A percentile compares a stretch with the other conserved stretches of the same genome.
These are phyloP conservation scores for Capronia americana DNA, from an alignment of 2,329 filamentous ascomycete genomes.

Conservation along the genomic window DNA sequence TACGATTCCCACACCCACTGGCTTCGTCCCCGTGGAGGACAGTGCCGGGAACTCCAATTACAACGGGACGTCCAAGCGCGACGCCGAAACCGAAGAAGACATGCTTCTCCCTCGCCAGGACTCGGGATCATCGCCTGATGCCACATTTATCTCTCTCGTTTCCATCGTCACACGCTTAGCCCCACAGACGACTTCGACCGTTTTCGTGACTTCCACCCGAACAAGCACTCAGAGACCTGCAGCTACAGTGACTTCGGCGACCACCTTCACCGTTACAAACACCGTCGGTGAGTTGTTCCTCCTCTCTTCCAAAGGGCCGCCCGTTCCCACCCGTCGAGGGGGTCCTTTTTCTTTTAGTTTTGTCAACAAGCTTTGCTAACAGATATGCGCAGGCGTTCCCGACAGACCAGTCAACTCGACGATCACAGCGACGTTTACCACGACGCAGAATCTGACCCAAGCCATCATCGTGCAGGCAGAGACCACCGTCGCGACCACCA, in stretches of 20 bases:
- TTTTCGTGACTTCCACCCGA: slow-evolving; percentile 3
- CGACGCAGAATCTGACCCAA: neutral
- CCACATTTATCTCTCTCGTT: slow-evolving; percentile 11
- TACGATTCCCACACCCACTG: slow-evolving; percentile 1
- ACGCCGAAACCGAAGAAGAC: neutral
- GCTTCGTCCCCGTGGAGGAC: slow-evolving; percentile 10
- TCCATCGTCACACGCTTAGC: slow-evolving; percentile 9
- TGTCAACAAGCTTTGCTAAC: neutral
- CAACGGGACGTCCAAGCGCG: neutral
- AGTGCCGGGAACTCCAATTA: slow-evolving; percentile 10
- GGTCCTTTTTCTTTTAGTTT: neutral
- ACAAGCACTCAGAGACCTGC: slow-evolving; percentile 11
- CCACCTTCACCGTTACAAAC: slow-evolving; percentile 3
- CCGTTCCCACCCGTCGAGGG: neutral
- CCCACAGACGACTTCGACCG: slow-evolving; percentile 5
- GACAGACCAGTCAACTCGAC: slow-evolving; percentile 8
- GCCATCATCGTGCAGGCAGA: neutral
- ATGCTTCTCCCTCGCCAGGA: slow-evolving; percentile 3
- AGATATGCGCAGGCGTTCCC: neutral
- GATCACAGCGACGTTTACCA: neutral
- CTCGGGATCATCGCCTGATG: neutral
- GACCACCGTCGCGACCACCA: neutral
- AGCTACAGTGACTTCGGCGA: slow-evolving; percentile 1
- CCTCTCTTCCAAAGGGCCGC: neutral
- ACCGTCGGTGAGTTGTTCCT: neutral